Evolutionary conservation across 2,329 filamentous ascomycete genomes (phyloP).

Genomic region (Cryoendolithus antarcticus): DNA sequence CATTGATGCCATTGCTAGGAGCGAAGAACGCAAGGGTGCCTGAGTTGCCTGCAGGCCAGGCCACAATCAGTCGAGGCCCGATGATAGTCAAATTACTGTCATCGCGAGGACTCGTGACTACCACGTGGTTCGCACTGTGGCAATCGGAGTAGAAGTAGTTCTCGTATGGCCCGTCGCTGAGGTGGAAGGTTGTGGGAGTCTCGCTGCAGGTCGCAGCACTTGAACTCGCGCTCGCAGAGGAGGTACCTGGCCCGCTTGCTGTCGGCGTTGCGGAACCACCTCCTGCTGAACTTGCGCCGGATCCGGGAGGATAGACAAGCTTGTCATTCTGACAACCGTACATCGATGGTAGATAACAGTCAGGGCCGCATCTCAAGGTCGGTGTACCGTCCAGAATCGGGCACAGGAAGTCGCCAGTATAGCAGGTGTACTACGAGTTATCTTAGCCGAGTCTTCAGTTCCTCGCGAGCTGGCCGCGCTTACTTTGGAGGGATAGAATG

Average conservation of each 20-base stretch:
- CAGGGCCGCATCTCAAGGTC: conserved; percentile 24
- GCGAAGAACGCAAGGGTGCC: conserved; percentile 46
- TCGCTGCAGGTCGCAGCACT: conserved; percentile 11
- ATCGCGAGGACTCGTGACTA: conserved; percentile 45
- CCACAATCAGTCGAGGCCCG: conserved; percentile 42
- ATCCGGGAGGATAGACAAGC: conserved; percentile 16
- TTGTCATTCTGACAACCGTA: conserved; percentile 17
- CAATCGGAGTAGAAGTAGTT: conserved; percentile 58
- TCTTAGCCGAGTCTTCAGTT: too few relatives aligned
- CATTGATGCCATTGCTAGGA: conserved; percentile 41
- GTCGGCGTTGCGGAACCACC: background rate
- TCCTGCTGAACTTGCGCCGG: background rate
- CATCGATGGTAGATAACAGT: conserved; percentile 24
- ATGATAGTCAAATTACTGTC: conserved; percentile 44
- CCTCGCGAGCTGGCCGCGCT: too few relatives aligned
- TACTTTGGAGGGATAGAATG: too few relatives aligned
- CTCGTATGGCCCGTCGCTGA: conserved; percentile 47
- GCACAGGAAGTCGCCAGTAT: conserved; percentile 25
- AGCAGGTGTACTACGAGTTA: conserved; percentile 32
- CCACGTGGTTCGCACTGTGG: conserved; percentile 45
- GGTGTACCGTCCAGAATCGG: conserved; percentile 23
- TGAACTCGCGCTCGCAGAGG: conserved; percentile 2
- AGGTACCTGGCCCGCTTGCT: background rate
- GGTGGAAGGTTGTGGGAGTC: conserved; percentile 28
- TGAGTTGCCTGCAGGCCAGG: conserved; percentile 56